phyloP scores from a whole-genome alignment of 306 rosid genomes.

The Acacia melanoxylon region DNA sequence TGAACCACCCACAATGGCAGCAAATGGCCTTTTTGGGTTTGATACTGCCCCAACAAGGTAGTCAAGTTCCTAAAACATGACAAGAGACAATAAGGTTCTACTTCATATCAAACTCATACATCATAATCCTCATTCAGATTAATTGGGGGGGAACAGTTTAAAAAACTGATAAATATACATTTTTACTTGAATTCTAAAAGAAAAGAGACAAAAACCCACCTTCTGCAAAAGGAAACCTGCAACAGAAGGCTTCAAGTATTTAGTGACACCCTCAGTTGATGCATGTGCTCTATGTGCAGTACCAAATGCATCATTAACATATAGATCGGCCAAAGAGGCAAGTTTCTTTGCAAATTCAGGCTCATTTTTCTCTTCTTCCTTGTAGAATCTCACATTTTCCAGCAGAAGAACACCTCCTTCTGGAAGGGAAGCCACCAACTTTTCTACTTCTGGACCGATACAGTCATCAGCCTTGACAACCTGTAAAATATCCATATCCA shows the following conservation, averaged over 20 bases:
- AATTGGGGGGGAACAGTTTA: neutral
- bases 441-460: conserved; percentile 93
- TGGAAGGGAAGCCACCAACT: conserved; percentile 81
- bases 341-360: conserved; percentile 97
- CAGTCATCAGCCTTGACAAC: conserved; percentile 90
- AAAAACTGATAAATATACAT: neutral
- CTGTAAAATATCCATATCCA: conserved; percentile 44
- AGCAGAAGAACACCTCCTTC: conserved; percentile 93
- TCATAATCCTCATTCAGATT: conserved; percentile 7
- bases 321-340: conserved; percentile 88
- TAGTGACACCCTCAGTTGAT: conserved; percentile 98
- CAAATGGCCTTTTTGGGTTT: conserved; percentile 91
- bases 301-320: conserved; percentile 96
- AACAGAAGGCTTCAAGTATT: conserved; percentile 93
- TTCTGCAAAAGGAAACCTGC: conserved; percentile 98
- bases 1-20: conserved; percentile 99
- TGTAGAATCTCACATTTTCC: conserved; percentile 96
- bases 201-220: conserved; percentile 46
- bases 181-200: neutral
- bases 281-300: conserved; percentile 99
- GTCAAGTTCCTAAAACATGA: conserved; percentile 82
- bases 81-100: conserved; percentile 19
- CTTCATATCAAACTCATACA: neutral
- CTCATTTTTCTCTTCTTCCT: conserved; percentile 97
- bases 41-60: conserved; percentile 99